Conservation (phyloP, 164 flowering plant species). For the Vitis riparia region DNA sequence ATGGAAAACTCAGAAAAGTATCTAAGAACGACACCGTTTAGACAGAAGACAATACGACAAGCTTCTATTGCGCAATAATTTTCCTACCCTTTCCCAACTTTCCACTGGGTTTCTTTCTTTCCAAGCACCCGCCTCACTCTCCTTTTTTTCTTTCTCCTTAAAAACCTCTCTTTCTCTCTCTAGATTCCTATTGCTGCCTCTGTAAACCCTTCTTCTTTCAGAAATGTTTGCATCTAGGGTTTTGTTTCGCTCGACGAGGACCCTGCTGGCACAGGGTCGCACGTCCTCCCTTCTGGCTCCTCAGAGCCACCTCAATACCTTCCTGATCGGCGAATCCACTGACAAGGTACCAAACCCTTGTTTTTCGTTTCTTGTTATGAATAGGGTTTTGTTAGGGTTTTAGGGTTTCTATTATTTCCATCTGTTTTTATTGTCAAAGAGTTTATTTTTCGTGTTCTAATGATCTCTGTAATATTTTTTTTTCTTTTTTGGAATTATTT, state of each 20-base stretch:
- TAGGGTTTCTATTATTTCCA: slow-evolving; percentile 1
- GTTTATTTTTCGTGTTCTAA: too few species aligned
- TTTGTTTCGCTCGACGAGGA: slow-evolving; percentile 37
- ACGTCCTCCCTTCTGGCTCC: slow-evolving; percentile 24
- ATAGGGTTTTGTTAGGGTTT: slow-evolving; percentile 43
- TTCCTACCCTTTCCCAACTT: too few species aligned
- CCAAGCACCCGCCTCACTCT: slow-evolving; percentile 6
- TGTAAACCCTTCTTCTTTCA: background rate
- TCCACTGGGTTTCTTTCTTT: slow-evolving; percentile 5
- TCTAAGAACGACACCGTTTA: too few species aligned
- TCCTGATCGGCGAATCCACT: background rate
- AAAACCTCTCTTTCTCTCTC: background rate
- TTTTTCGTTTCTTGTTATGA: slow-evolving; percentile 1
- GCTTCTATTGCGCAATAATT: too few species aligned
- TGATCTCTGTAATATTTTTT: too few species aligned
- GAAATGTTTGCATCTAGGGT: slow-evolving; percentile 42
- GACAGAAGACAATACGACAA: too few species aligned
- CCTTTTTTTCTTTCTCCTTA: background rate
- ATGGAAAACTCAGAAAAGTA: too few species aligned
- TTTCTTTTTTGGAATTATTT: too few species aligned
- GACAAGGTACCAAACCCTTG: slow-evolving; percentile 20
- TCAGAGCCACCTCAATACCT: background rate
- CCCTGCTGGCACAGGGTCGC: slow-evolving; percentile 22
- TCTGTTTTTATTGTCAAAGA: background rate
- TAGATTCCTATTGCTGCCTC: background rate